Evolutionary conservation across 164 flowering plant species (phyloP).

Genomic region (Santalum album): DNA sequence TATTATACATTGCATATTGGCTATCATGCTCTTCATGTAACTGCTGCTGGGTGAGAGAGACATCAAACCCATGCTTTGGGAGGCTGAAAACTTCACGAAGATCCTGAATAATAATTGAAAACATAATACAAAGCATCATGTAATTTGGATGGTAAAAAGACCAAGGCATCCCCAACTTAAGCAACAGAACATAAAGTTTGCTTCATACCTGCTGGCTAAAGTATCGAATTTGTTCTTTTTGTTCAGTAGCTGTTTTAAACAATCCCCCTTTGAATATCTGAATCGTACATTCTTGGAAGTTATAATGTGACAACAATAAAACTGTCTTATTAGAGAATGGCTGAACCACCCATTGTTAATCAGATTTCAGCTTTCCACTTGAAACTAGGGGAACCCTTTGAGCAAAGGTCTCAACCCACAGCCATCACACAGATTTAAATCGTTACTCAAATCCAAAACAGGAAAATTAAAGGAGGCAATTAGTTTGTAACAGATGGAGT

Average conservation of each 20-base stretch:
- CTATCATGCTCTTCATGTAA: slow-evolving; percentile 79
- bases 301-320: no score
- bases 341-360: no score
- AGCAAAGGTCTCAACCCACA: no score
- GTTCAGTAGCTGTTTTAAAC: slow-evolving; percentile 91
- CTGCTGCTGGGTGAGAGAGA: slow-evolving; percentile 87
- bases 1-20: slow-evolving; percentile 51
- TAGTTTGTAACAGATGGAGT: no score
- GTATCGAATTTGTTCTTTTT: slow-evolving; percentile 89
- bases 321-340: no score
- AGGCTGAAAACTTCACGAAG: slow-evolving; percentile 79
- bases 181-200: not conserved
- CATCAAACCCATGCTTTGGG: slow-evolving; percentile 86
- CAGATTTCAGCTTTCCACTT: no score
- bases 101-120: slow-evolving; percentile 62
- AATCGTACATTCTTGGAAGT: not conserved
- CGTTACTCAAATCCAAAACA: no score
- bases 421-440: no score
- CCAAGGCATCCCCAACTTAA: not conserved
- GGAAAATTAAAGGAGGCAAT: no score
- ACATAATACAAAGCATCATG: not conserved
- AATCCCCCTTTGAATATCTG: slow-evolving; percentile 93
- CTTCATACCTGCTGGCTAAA: slow-evolving; percentile 76
- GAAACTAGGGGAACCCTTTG: no score
- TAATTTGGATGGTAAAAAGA: not conserved